Percentiles rank a stretch among this genome's conserved stretches.
phyloP scores from a whole-genome alignment of 148 eudicot species.

The Diospyros kaki region DNA sequence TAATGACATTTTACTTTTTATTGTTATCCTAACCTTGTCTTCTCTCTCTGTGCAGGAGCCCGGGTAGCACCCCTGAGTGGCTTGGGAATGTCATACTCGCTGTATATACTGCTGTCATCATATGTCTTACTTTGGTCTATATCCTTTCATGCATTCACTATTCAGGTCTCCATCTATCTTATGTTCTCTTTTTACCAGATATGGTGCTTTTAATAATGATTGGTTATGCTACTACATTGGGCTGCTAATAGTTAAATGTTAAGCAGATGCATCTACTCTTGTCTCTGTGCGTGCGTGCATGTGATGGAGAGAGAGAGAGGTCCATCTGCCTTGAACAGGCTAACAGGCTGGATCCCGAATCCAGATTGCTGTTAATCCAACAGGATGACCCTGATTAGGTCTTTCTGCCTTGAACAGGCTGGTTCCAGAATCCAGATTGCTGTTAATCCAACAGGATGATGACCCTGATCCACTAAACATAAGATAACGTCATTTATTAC shows the following conservation, averaged over 20 bases:
- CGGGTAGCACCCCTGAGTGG: constrained; percentile 88
- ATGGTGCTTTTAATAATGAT: background rate
- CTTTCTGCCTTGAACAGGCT: too few species aligned
- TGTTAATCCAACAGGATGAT: too few species aligned
- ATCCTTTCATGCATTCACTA: constrained; percentile 84
- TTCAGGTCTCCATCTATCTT: constrained; percentile 58
- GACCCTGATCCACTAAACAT: too few species aligned
- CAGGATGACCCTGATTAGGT: too few species aligned
- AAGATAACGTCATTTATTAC: too few species aligned
- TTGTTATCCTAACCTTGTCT: background rate
- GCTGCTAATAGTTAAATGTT: background rate
- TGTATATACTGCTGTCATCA: constrained; percentile 45
- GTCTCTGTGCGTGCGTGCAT: too few species aligned
- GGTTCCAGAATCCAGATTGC: too few species aligned
- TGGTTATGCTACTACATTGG: background rate
- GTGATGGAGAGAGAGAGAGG: too few species aligned
- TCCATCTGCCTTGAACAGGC: too few species aligned
- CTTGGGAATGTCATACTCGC: constrained; percentile 55
- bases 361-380: too few species aligned
- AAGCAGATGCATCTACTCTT: background rate
- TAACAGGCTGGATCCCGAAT: too few species aligned
- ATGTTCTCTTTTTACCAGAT: background rate
- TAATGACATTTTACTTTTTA: too few species aligned
- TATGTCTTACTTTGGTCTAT: constrained; percentile 87
- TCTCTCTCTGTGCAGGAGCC: constrained; percentile 52